These are phyloP conservation scores for Aspergillus biplanus DNA, from an alignment of 495 filamentous ascomycete species.

Conservation along the genomic window DNA sequence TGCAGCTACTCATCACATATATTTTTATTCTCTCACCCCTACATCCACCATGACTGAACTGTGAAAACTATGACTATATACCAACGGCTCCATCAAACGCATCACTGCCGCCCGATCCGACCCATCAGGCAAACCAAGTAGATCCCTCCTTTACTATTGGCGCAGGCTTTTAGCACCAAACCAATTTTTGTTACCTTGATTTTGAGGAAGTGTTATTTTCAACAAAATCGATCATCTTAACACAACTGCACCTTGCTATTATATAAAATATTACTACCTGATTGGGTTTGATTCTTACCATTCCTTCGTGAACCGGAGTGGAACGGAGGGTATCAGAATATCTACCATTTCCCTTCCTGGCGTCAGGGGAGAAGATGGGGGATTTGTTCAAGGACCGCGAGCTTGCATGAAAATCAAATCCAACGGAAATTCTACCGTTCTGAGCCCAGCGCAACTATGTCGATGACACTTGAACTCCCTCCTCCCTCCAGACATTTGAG, in stretches of 20 bases:
- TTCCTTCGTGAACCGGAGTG: no score
- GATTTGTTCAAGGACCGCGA: background rate
- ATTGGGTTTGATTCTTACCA: no score
- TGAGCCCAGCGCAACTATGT: background rate
- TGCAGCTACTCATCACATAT: no score
- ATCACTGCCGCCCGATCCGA: background rate
- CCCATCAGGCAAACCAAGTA: background rate
- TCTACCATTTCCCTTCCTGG: no score
- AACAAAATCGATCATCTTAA: background rate
- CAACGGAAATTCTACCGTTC: background rate
- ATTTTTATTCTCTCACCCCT: no score
- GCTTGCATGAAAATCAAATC: background rate
- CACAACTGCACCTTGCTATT: background rate
- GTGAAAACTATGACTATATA: no score
- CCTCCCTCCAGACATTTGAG: slow-evolving; percentile 44
- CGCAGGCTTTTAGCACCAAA: background rate
- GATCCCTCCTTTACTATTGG: background rate
- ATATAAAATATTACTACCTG: no score
- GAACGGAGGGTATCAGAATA: no score
- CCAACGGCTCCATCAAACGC: background rate
- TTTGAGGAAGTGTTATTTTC: background rate
- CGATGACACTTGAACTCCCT: slow-evolving; percentile 32
- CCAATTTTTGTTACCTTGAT: background rate
- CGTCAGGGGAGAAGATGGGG: background rate
- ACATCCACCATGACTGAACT: no score